Conservation (phyloP, 768 basidiomycete genomes). For the Sarcomyxa edulis region DNA sequence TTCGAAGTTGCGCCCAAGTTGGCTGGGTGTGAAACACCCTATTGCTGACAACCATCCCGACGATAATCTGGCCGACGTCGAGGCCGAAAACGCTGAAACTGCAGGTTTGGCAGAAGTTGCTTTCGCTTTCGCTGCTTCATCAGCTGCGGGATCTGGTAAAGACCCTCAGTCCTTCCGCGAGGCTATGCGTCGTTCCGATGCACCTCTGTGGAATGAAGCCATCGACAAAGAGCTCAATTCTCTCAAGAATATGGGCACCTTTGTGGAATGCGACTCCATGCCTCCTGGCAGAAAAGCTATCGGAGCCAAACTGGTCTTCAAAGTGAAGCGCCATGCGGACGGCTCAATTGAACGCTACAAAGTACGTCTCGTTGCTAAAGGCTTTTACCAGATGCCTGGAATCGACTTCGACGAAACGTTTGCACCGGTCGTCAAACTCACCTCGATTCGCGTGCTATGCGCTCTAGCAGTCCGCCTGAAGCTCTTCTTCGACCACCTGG, state of each 20-base stretch:
- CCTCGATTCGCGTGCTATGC: constrained; percentile 22
- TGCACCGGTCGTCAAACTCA: constrained; percentile 22
- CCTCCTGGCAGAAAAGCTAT: constrained; percentile 10
- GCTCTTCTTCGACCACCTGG: constrained; percentile 31
- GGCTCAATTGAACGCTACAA: constrained; percentile 16
- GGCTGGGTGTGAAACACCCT: too few relatives aligned
- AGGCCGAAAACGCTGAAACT: too few relatives aligned
- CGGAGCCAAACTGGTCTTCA: constrained; percentile 15
- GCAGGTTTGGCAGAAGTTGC: too few relatives aligned
- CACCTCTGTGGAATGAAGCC: constrained; percentile 15
- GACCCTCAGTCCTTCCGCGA: constrained; percentile 15
- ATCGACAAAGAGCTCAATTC: constrained; percentile 18
- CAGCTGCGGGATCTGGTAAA: too few relatives aligned
- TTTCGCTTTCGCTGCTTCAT: too few relatives aligned
- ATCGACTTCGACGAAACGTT: constrained; percentile 27
- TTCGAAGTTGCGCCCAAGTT: too few relatives aligned
- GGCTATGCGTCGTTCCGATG: constrained; percentile 9
- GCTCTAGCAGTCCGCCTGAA: constrained; percentile 26
- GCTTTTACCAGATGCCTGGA: constrained; percentile 30
- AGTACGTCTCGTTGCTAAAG: constrained; percentile 23
- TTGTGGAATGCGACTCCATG: not conserved
- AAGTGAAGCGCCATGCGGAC: constrained; percentile 11
- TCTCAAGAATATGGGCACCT: too few relatives aligned
- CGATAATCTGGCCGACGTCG: too few relatives aligned
- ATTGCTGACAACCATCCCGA: too few relatives aligned